These are phyloP conservation scores for Pseudogymnoascus sp. DNA, from an alignment of 2,329 filamentous ascomycete genomes.

Conservation along the genomic window DNA sequence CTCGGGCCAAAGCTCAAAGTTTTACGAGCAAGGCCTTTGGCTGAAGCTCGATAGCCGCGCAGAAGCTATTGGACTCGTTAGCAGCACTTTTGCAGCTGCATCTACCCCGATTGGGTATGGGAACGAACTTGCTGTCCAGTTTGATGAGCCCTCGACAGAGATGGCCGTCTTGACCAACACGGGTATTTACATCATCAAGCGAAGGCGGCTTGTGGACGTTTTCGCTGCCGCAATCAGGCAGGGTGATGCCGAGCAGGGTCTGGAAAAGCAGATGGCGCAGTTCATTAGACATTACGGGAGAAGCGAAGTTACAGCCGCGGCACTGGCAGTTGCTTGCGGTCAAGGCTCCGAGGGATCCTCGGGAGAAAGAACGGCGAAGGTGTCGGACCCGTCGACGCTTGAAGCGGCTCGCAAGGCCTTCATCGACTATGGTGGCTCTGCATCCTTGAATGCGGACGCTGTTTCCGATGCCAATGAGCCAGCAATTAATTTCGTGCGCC, in stretches of 20 bases:
- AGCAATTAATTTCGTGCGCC: conserved; percentile 72
- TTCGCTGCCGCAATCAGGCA: conserved; percentile 75
- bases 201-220: conserved; percentile 80
- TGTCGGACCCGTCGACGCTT: conserved; percentile 76
- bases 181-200: conserved; percentile 77
- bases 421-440: conserved; percentile 85
- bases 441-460: conserved; percentile 72
- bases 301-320: conserved; percentile 81
- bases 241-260: conserved; percentile 66
- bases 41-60: conserved; percentile 65
- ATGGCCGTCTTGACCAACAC: conserved; percentile 87
- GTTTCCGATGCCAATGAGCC: conserved; percentile 50
- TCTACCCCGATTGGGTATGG: conserved; percentile 70
- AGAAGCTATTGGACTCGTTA: conserved; percentile 72
- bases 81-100: conserved; percentile 62
- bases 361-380: conserved; percentile 61
- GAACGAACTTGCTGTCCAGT: conserved; percentile 95
- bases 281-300: conserved; percentile 83
- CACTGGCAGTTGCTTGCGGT: conserved; percentile 88
- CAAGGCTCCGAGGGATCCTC: conserved; percentile 71
- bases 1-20: conserved; percentile 32
- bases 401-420: conserved; percentile 81
- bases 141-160: conserved; percentile 72
- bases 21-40: conserved; percentile 74
- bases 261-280: conserved; percentile 73